Conservation (phyloP, 2,329 filamentous ascomycete genomes). For the Curvularia sp. region DNA sequence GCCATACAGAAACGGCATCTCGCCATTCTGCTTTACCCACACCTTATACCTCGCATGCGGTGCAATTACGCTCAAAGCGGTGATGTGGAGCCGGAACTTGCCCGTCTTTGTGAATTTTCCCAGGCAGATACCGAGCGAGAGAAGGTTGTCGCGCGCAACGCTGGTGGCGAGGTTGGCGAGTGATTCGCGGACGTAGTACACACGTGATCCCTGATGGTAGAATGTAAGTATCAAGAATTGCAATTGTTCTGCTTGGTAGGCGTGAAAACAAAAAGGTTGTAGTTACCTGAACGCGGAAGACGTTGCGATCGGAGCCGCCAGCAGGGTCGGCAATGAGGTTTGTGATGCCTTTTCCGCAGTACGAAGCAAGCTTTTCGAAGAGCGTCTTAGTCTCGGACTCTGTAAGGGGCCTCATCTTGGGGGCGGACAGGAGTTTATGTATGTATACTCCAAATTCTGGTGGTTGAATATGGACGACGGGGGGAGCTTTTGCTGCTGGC, state of each 20-base stretch:
- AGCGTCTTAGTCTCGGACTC: constrained; percentile 80
- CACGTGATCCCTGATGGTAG: constrained; percentile 71
- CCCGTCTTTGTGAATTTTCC: constrained; percentile 97
- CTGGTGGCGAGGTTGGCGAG: constrained; percentile 91
- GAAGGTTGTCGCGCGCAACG: constrained; percentile 79
- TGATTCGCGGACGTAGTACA: constrained; percentile 90
- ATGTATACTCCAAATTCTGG: constrained; percentile 5
- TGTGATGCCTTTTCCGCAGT: constrained; percentile 86
- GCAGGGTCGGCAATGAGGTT: constrained; percentile 64
- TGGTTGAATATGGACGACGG: background rate
- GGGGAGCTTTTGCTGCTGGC: constrained; percentile 12
- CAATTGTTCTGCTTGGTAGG: background rate
- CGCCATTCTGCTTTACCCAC: constrained; percentile 94
- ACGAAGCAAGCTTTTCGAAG: constrained; percentile 92
- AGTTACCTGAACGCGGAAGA: constrained; percentile 60
- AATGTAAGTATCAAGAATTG: constrained; percentile 12
- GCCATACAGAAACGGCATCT: constrained; percentile 97
- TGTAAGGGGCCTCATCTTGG: constrained; percentile 79
- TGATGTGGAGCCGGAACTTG: constrained; percentile 95
- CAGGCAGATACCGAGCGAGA: constrained; percentile 88
- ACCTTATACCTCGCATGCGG: constrained; percentile 95
- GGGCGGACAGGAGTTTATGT: background rate
- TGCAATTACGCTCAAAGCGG: constrained; percentile 85
- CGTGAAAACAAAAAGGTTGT: background rate
- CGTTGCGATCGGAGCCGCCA: constrained; percentile 46